phyloP scores from a whole-genome alignment of 2,329 filamentous ascomycete species.

The Helotiales sp. region DNA sequence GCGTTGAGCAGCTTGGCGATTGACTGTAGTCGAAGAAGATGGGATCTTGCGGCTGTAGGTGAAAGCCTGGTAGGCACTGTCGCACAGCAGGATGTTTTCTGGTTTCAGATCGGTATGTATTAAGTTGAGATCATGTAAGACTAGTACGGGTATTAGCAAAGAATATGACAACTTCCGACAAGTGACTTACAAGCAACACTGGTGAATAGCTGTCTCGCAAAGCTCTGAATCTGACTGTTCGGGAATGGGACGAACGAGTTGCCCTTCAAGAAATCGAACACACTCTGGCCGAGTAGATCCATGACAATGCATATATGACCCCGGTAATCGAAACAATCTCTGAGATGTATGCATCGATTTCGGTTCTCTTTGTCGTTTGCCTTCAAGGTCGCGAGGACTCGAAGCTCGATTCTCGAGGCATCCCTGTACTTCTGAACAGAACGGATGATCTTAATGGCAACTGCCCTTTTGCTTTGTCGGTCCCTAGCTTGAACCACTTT shows the following conservation, averaged over 20 bases:
- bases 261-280: slow-evolving; percentile 97
- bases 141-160: slow-evolving; percentile 52
- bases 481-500: slow-evolving; percentile 96
- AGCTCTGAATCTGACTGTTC: slow-evolving; percentile 97
- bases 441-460: slow-evolving; percentile 97
- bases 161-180: not conserved
- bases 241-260: slow-evolving; percentile 97
- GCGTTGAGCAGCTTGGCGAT: slow-evolving; percentile 65
- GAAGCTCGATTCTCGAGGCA: slow-evolving; percentile 90
- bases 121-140: slow-evolving; percentile 94
- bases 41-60: slow-evolving; percentile 73
- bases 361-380: slow-evolving; percentile 90
- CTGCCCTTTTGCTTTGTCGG: slow-evolving; percentile 72
- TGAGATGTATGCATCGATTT: slow-evolving; percentile 94
- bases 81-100: slow-evolving; percentile 71
- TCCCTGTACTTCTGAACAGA: slow-evolving; percentile 98
- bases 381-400: slow-evolving; percentile 88
- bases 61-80: slow-evolving; percentile 70
- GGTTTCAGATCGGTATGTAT: slow-evolving; percentile 87
- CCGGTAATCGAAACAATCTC: slow-evolving; percentile 96
- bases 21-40: slow-evolving; percentile 65
- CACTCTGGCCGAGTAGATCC: slow-evolving; percentile 85
- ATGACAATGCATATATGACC: slow-evolving; percentile 92
- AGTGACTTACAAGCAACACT: slow-evolving; percentile 89
- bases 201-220: slow-evolving; percentile 94